Evolutionary conservation across 2,329 filamentous ascomycete species (phyloP), one percentile per base, ranked within the genome.

Genomic region (Sclerotinia glacialis): DNA sequence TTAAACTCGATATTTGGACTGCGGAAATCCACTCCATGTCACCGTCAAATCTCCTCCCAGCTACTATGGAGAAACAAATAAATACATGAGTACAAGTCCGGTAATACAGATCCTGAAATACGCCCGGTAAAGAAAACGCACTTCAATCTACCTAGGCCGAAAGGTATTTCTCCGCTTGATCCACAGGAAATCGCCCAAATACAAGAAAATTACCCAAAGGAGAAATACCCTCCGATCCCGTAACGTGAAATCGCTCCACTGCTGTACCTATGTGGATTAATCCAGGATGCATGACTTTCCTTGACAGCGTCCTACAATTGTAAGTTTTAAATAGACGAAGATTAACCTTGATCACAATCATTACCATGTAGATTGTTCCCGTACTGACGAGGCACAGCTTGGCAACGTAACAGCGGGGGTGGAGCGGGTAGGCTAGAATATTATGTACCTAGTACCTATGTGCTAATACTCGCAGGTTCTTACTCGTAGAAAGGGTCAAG

Each of bases 401-500:
- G 44, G 44, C 44, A 49, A 18, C 56, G 56, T 61, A 49, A 61
- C 44, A 49, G 58, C 44, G 58, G 44, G 58, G 58, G 44, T 61
- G 44, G 28, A 49, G 58, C 58, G 44, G n/a, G 49, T 37, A 46
- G 21, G 44, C 31, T 61, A 50, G 46, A 37, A 40, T 49, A 47
- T 23, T 16, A 49, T 60, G 21, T 49, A 26, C 44, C 28, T 37
- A 49, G 21, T 18, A 28, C 14, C n/a, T 46, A n/a, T 31, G 21
- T 47, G 56, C 56, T 47, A 47, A 59, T 34, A 26, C 42, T 31
- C 42, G 26, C 42, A 59, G 42, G 56, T 42, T 59, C 56, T 61
- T 49, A 26, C 37, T 61, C 49, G 44, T 12, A 4, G 14, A 5
- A 34, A 37, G 14, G 21, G 28, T 8, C 44, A 40, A 61, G 23